phyloP scores from a whole-genome alignment of 768 basidiomycete species.

The Suillus fuscotomentosus region DNA sequence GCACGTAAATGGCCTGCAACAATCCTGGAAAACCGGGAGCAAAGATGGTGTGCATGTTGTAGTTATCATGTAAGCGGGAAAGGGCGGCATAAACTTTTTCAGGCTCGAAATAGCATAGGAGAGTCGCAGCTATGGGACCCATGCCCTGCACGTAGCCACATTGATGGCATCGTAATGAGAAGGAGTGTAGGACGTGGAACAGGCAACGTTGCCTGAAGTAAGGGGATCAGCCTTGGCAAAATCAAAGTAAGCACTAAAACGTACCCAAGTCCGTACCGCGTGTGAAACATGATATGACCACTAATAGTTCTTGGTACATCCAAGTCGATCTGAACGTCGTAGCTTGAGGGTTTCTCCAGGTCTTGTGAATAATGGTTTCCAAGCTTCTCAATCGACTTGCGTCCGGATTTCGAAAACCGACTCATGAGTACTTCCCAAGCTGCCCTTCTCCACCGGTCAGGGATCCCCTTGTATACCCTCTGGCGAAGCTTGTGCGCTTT shows the following conservation, averaged over 20 bases:
- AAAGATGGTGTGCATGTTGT: slow-evolving; percentile 86
- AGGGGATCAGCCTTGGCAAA: slow-evolving; percentile 1
- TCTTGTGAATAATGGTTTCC: slow-evolving; percentile 55
- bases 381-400: slow-evolving; percentile 42
- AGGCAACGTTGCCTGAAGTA: slow-evolving; percentile 80
- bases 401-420: slow-evolving; percentile 45
- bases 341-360: slow-evolving; percentile 78
- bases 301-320: slow-evolving; percentile 96
- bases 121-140: slow-evolving; percentile 94
- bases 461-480: slow-evolving; percentile 92
- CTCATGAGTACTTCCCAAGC: slow-evolving; percentile 87
- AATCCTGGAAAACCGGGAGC: slow-evolving; percentile 94
- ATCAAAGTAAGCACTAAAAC: slow-evolving; percentile 29
- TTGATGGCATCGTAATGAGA: slow-evolving; percentile 77
- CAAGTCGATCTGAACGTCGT: slow-evolving; percentile 96
- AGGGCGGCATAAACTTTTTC: slow-evolving; percentile 84
- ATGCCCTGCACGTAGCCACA: slow-evolving; percentile 99
- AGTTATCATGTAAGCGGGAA: slow-evolving; percentile 86
- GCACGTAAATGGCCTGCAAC: slow-evolving; percentile 93
- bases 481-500: slow-evolving; percentile 70
- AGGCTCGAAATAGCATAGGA: slow-evolving; percentile 91
- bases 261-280: slow-evolving; percentile 93
- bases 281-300: slow-evolving; percentile 92
- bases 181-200: slow-evolving; percentile 92
- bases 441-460: slow-evolving; percentile 92